Evolutionary conservation across 2,329 filamentous ascomycete species (phyloP), one percentile per base, ranked within the genome.

Genomic region (Dothiorella sarmentorum): DNA sequence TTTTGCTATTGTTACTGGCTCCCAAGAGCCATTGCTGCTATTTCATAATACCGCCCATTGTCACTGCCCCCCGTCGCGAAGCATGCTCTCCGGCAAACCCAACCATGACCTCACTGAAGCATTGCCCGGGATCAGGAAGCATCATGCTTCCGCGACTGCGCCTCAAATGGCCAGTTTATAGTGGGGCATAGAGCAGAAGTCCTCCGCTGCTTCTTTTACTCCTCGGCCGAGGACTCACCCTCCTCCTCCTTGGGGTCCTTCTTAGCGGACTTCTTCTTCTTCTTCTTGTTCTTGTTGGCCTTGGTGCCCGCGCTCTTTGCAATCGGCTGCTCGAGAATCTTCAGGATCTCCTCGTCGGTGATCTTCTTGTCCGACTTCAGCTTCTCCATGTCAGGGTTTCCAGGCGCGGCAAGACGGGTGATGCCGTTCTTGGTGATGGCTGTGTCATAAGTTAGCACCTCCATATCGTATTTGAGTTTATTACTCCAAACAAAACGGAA

Each of bases 351-450:
- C 79, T 96, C 91, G 64, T 97, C 93, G 65, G 86, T 88, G 70
- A 99, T 96, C 84, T 97, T 97, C 85, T 97, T 97, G 76, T 97
- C 92, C 31, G 90, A 88, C 84, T 96, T 88, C 82, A 88, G 85
- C 80, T 92, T 91, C 72, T 82, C 84, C 62, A 94, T 74, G 71
- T 97, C 91, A 63, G 88, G 82, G 20, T 86, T 74, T 62, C 89
- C 85, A 31, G 94, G 87, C 24, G 84, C 87, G 68, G 90, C 87
- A 60, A 99, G 80, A 78, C 90, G 90, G 71, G 89, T 91, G 69
- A 99, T 81, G 66, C 94, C 94, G 74, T 97, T 97, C 85, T 99
- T 99, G 69, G 91, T 97, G 75, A 99, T 91, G 61, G 91, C 94
- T 96, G 65, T 15, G 20, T 20, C 24, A 1, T 11, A 15, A 40